Evolutionary conservation across 1,284 basidiomycete species (phyloP).

Genomic region (Leucoagaricus sp.): DNA sequence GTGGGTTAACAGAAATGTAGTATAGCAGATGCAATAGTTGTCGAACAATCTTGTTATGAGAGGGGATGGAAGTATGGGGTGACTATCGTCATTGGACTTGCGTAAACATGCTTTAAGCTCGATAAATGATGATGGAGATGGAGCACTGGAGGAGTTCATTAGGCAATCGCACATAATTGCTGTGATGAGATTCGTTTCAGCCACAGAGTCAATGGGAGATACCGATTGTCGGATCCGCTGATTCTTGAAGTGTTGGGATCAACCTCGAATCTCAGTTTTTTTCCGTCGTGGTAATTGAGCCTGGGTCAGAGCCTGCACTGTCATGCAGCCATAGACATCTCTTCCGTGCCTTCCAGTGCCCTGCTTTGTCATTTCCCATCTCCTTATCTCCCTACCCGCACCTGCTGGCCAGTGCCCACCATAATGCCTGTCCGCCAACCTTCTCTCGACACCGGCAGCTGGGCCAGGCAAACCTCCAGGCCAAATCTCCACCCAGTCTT

Average conservation of each 20-base stretch:
- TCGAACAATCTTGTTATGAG: no score
- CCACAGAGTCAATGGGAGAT: conserved; percentile 2
- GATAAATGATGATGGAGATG: conserved; percentile 6
- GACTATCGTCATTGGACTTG: no score
- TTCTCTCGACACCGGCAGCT: conserved; percentile 7
- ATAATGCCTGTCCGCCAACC: conserved; percentile 12
- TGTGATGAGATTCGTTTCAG: conserved; percentile 11
- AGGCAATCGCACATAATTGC: background rate
- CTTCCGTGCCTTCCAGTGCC: conserved; percentile 1
- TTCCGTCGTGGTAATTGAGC: conserved; percentile 1
- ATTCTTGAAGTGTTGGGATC: conserved; percentile 10
- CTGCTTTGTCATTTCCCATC: conserved; percentile 15
- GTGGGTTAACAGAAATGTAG: no score
- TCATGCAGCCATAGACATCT: conserved; percentile 3
- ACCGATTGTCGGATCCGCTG: conserved; percentile 11
- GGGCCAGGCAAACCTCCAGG: background rate
- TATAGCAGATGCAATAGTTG: no score
- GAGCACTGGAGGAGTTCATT: conserved; percentile 6
- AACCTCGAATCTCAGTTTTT: background rate
- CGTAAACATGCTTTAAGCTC: background rate
- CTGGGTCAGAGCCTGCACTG: background rate
- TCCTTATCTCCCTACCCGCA: conserved; percentile 5
- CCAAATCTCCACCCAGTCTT: background rate
- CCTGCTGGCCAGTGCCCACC: conserved; percentile 14
- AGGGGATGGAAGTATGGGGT: no score